Conservation (phyloP, 768 basidiomycete genomes). For the Leucogyrophana mollusca region DNA sequence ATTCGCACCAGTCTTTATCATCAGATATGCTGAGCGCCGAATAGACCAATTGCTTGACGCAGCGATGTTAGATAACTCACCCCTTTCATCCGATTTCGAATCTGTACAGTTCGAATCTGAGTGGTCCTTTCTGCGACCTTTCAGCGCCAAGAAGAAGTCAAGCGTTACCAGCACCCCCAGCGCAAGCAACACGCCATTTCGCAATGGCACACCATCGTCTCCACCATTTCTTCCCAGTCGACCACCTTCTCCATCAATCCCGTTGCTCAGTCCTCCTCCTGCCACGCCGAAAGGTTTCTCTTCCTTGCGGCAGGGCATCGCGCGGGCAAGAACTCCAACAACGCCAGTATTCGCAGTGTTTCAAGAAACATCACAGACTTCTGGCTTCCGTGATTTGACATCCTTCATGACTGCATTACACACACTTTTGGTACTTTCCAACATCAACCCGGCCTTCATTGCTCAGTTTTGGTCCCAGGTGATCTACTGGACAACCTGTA, state of each 20-base stretch:
- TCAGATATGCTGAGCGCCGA: conserved; percentile 84
- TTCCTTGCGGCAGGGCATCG: conserved; percentile 66
- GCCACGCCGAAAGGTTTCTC: conserved; percentile 56
- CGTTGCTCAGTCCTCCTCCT: conserved; percentile 39
- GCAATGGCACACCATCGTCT: conserved; percentile 39
- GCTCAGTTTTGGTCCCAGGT: conserved; percentile 96
- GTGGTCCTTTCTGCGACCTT: conserved; percentile 86
- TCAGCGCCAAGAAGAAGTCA: conserved; percentile 59
- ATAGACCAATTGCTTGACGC: conserved; percentile 86
- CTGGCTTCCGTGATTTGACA: conserved; percentile 58
- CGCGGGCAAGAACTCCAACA: conserved; percentile 47
- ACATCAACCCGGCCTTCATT: conserved; percentile 85
- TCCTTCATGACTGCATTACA: conserved; percentile 85
- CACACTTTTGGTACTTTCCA: conserved; percentile 77
- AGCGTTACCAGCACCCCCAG: conserved; percentile 21
- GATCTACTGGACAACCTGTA: conserved; percentile 97
- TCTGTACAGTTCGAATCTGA: conserved; percentile 93
- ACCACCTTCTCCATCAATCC: conserved; percentile 54
- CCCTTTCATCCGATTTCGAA: conserved; percentile 76
- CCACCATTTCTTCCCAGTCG: conserved; percentile 48
- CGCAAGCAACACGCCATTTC: conserved; percentile 26
- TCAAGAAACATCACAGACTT: conserved; percentile 39
- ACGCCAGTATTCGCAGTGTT: conserved; percentile 52
- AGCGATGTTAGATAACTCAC: conserved; percentile 78
- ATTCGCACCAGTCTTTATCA: conserved; percentile 76